Percentiles rank a stretch among this genome's conserved stretches.
These are phyloP conservation scores for Lentinula boryana DNA, from an alignment of 768 basidiomycete genomes.

Conservation along the genomic window DNA sequence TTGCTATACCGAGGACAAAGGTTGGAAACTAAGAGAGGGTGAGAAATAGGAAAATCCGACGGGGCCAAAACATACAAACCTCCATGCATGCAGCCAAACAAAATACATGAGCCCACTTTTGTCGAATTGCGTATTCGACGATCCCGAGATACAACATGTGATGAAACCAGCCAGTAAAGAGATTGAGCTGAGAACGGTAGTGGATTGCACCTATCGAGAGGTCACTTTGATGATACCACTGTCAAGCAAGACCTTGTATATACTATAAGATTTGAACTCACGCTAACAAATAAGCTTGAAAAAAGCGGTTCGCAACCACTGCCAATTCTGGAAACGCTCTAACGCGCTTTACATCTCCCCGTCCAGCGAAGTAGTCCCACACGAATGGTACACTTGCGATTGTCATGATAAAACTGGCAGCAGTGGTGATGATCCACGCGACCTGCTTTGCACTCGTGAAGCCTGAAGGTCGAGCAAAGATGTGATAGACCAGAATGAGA, in stretches of 20 bases:
- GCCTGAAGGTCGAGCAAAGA: slow-evolving; percentile 15
- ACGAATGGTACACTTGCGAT: slow-evolving; percentile 34
- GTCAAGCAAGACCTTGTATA: slow-evolving; percentile 5
- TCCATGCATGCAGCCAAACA: slow-evolving; percentile 42
- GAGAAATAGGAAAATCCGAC: background rate
- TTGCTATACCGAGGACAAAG: slow-evolving; percentile 41
- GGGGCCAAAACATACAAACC: slow-evolving; percentile 17
- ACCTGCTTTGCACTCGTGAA: slow-evolving; percentile 33
- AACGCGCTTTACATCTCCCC: slow-evolving; percentile 20
- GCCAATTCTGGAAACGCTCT: slow-evolving; percentile 16
- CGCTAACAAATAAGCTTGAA: slow-evolving; percentile 42
- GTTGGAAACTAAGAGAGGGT: slow-evolving; percentile 38
- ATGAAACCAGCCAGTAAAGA: slow-evolving; percentile 53
- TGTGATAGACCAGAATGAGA: slow-evolving; percentile 20
- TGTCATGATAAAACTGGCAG: slow-evolving; percentile 35
- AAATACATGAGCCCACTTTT: slow-evolving; percentile 35
- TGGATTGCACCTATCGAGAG: slow-evolving; percentile 36
- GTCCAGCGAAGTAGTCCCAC: slow-evolving; percentile 17
- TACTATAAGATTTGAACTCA: slow-evolving; percentile 16
- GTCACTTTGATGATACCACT: slow-evolving; percentile 17
- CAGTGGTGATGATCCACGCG: slow-evolving; percentile 41
- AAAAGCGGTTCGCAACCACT: slow-evolving; percentile 27
- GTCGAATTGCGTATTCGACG: slow-evolving; percentile 30
- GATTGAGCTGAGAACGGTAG: slow-evolving; percentile 41
- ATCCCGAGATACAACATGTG: slow-evolving; percentile 37